Percentiles rank a stretch among this genome's conserved stretches.
Evolutionary conservation across 176 grass and related monocot genomes (phyloP).

Genomic region (Musa acuminata): DNA sequence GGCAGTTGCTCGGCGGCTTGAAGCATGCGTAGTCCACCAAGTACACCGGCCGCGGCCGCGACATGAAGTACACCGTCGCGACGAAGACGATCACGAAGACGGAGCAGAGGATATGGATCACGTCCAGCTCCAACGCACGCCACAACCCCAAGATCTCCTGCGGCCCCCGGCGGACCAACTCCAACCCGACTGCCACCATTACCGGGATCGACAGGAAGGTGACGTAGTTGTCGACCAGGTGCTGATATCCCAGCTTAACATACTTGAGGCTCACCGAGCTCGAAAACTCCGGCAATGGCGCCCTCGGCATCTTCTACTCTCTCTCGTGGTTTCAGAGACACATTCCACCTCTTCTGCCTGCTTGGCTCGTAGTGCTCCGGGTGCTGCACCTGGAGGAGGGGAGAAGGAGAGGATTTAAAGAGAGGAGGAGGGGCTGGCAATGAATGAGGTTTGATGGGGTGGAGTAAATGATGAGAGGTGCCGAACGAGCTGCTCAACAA

Average conservation of each 20-base stretch:
- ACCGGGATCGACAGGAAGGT: constrained; percentile 25
- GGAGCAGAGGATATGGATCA: constrained; percentile 30
- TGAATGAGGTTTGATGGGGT: no score
- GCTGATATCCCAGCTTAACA: constrained; percentile 33
- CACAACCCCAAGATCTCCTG: constrained; percentile 9
- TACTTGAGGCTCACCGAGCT: constrained; percentile 24
- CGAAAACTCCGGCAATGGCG: not conserved
- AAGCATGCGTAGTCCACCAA: constrained; percentile 70
- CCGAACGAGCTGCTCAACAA: no score
- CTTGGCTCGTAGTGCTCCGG: no score
- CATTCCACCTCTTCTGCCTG: no score
- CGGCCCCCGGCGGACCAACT: constrained; percentile 19
- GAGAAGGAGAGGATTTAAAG: no score
- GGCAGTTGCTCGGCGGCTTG: constrained; percentile 39
- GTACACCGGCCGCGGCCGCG: constrained; percentile 48
- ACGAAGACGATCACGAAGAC: constrained; percentile 20
- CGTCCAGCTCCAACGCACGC: constrained; percentile 8
- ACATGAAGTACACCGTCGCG: constrained; percentile 31
- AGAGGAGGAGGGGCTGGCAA: no score
- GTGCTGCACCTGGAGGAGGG: no score
- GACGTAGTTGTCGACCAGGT: constrained; percentile 41
- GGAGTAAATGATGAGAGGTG: no score
- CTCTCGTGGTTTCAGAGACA: no score
- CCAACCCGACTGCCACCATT: constrained; percentile 8
- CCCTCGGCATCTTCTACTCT: not conserved